Evolutionary conservation across 495 filamentous ascomycete genomes (phyloP).

Genomic region (Podospora anserina): DNA sequence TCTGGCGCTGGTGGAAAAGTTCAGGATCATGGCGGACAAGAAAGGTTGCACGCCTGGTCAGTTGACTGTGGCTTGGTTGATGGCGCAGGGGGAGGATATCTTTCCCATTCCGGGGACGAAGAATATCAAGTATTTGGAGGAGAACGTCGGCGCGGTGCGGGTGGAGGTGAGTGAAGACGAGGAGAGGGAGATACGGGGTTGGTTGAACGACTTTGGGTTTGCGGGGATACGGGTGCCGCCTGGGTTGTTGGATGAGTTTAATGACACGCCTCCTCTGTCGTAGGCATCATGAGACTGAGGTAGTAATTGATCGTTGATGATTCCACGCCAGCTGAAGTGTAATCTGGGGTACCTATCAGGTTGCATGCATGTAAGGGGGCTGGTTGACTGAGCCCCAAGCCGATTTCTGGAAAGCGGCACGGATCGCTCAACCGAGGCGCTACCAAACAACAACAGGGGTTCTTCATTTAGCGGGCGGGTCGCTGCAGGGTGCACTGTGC

Average conservation of each 20-base stretch:
- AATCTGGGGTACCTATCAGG: too few relatives aligned
- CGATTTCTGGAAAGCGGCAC: not conserved
- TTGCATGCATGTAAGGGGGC: not conserved
- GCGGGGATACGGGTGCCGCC: conserved; percentile 17
- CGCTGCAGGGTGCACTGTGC: not conserved
- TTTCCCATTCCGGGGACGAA: conserved; percentile 58
- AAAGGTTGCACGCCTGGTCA: conserved; percentile 50
- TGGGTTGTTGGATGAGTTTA: conserved; percentile 23
- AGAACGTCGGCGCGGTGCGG: conserved; percentile 51
- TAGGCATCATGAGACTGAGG: not conserved
- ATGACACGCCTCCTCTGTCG: conserved; percentile 22
- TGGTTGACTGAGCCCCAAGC: not conserved
- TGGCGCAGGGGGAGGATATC: conserved; percentile 56
- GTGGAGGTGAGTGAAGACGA: conserved; percentile 47
- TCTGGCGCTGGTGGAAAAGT: conserved; percentile 47
- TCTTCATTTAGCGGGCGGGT: not conserved
- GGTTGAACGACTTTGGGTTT: conserved; percentile 16
- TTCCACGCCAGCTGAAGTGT: too few relatives aligned
- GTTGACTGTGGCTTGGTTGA: conserved; percentile 55
- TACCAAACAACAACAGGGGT: not conserved
- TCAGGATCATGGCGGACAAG: conserved; percentile 44
- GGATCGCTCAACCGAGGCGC: not conserved
- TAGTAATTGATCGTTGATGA: not conserved
- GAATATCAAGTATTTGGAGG: conserved; percentile 53
- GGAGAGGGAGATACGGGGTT: conserved; percentile 40